Base-by-base conservation (phyloP, 2,329 filamentous ascomycete species). In the Onygenales sp. region DNA sequence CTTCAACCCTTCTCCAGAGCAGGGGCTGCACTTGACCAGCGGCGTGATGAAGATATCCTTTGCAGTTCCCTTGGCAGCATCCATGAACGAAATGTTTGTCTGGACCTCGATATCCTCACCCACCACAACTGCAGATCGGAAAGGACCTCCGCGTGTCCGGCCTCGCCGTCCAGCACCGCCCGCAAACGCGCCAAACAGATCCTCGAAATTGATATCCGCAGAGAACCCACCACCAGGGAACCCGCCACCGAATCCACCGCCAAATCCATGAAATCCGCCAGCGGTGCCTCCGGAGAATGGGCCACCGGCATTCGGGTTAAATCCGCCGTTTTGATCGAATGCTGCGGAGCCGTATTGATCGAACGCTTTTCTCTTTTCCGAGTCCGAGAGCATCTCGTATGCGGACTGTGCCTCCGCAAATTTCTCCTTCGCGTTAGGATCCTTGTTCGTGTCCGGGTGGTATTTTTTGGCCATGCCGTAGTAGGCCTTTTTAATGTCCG, bases 361-460 rank as follows among this genome's bases (percentile, higher is more conserved):
- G 66, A 83, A 98, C 55, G 91, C 87, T 66, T 95, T 85, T 68
- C 86, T 88, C 79, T 97, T 98, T 72, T 95, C 85, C 3, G 91
- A 79, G 66, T 98, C 93, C 46, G 89, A 94, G 7, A 98, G 78
- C 43, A 96, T 78, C 70, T 98, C 93, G 72, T 98, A 98, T 27
- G 93, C 89, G 35, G 87, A 82, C 70, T 98, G 93, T 52, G 94
- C 89, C 62, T 96, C 92, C 58, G 85, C 81, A 64, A 98, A 98
- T 64, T 87, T 92, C 63, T 97, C 93, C 69, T 97, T 97, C 38
- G 93, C 91, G n/a, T 77, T 80, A 2, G 88, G 71, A 62, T 97
- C 93, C 70, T 97, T 97, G 78, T 97, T 98, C 38, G 93, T 97
- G 69, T 98, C 93, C 7, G 93, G 93, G 65, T 98, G 93, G 68